These are phyloP conservation scores for Globisporangium cystogenes DNA, from an alignment of 352 stramenopile genomes.

Conservation along the genomic window DNA sequence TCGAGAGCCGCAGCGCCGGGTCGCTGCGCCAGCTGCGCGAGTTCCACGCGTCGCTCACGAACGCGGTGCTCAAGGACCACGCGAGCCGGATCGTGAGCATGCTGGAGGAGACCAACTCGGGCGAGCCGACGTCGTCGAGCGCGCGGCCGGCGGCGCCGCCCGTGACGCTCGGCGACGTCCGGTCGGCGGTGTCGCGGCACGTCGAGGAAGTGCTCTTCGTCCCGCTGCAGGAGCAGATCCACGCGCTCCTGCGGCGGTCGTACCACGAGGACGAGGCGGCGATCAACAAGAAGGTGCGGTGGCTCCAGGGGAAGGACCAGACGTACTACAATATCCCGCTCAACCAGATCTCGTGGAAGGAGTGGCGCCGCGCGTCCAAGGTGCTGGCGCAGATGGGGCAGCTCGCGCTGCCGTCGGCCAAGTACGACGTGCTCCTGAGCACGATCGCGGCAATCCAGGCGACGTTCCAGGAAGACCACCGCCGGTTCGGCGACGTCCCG, in stretches of 20 bases:
- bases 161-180: conserved; percentile 50
- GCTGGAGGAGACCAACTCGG: conserved; percentile 38
- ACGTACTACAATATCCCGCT: conserved; percentile 87
- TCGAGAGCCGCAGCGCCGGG: conserved; percentile 37
- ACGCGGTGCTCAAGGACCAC: conserved; percentile 62
- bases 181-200: conserved; percentile 60
- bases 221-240: conserved; percentile 60
- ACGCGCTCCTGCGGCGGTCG: conserved; percentile 41
- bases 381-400: conserved; percentile 59
- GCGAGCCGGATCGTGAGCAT: conserved; percentile 52
- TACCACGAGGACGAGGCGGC: conserved; percentile 73
- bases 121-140: conserved; percentile 13
- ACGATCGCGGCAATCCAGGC: conserved; percentile 74
- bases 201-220: conserved; percentile 79
- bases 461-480: conserved; percentile 72
- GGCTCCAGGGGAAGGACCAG: conserved; percentile 88
- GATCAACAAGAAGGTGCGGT: conserved; percentile 83
- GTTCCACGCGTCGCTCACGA: conserved; percentile 51
- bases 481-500: conserved; percentile 39
- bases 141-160: conserved; percentile 12
- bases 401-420: conserved; percentile 52
- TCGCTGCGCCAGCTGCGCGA: conserved; percentile 55
- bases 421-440: conserved; percentile 73
- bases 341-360: conserved; percentile 79
- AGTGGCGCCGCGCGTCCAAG: conserved; percentile 72